Conservation (phyloP, 1,139 yeast species). For the Saccharomyces hybrid region DNA sequence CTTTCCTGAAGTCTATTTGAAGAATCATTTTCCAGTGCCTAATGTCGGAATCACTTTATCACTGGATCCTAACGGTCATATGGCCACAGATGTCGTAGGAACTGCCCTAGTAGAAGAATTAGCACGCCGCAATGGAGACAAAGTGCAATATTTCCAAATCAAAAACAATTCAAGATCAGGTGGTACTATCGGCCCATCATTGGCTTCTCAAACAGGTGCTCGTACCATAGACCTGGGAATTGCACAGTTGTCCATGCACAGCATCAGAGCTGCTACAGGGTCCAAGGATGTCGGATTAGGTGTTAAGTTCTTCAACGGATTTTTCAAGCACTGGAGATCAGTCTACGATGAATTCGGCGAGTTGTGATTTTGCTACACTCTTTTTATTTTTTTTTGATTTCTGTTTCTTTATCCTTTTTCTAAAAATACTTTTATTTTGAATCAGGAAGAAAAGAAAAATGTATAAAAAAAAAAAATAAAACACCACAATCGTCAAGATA, state of each 20-base stretch:
- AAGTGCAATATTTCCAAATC: slow-evolving; percentile 61
- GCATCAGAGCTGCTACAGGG: slow-evolving; percentile 71
- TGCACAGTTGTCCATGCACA: slow-evolving; percentile 76
- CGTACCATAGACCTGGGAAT: slow-evolving; percentile 72
- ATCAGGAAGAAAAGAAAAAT: background rate
- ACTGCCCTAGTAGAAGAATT: slow-evolving; percentile 58
- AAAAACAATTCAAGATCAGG: slow-evolving; percentile 70
- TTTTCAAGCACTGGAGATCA: slow-evolving; percentile 53
- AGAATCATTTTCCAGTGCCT: slow-evolving; percentile 68
- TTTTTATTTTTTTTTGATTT: background rate
- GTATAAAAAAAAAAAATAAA: background rate
- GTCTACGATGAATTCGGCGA: slow-evolving; percentile 42
- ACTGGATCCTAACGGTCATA: slow-evolving; percentile 69
- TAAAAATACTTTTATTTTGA: background rate
- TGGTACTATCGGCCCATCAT: slow-evolving; percentile 72
- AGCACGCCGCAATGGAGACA: slow-evolving; percentile 53
- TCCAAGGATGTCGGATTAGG: slow-evolving; percentile 63
- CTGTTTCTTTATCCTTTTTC: background rate
- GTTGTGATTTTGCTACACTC: slow-evolving; percentile 25
- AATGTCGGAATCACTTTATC: slow-evolving; percentile 68
- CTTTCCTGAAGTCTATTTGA: slow-evolving; percentile 55
- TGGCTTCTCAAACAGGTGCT: slow-evolving; percentile 61
- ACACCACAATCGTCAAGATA: background rate
- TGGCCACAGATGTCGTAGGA: slow-evolving; percentile 74
- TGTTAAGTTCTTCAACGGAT: slow-evolving; percentile 54